Base-by-base conservation (phyloP, 306 rosid species). In the Prunus mume region DNA sequence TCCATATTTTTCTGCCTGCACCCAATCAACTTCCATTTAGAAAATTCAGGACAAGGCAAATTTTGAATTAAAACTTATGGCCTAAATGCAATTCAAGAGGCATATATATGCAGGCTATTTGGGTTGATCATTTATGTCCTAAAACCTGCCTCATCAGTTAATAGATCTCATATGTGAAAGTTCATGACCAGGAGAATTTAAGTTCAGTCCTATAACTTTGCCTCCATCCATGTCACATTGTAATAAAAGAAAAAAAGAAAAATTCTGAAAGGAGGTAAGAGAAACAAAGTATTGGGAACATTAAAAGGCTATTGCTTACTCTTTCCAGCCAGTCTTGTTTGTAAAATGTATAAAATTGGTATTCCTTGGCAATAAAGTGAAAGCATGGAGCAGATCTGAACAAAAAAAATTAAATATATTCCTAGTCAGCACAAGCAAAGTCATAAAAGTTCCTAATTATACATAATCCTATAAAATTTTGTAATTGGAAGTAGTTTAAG, bases 361-460 rank as follows among this genome's bases (percentile, higher is more conserved):
- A 80, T 91, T 71, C 54, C 76, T 81, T 30, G 93, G 92, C 79
- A 91, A 47, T 78, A 30, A 80, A 68, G 88, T 78, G 72, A 91
- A 87, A 78, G 88, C 91, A 83, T 89, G 80, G 64, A 89, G 92
- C 32, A 91, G 77, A 87, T 91, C 97, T 91, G 89, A 85, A 80
- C 65, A 78, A 57, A 77, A 63, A 63, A 2, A 58, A 14, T 3
- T 38, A 55, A 73, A 9, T 71, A 41, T 7, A 12, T 61, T 74
- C 38, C 61, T 46, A 24, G 74, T 76, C 19, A 68, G 55, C 3
- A 17, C 2, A 70, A 52, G 28, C 24, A 69, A 30, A 5, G 4
- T 71, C 20, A 72, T 20, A 8, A 51, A 30, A 19, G 10, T 70
- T 30, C 49, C 22, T 0, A 3, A 20, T 28, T 56, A 12, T 10